These are phyloP conservation scores for Porpolomopsis calyptriformis DNA, from an alignment of 768 basidiomycete species.

Conservation along the genomic window DNA sequence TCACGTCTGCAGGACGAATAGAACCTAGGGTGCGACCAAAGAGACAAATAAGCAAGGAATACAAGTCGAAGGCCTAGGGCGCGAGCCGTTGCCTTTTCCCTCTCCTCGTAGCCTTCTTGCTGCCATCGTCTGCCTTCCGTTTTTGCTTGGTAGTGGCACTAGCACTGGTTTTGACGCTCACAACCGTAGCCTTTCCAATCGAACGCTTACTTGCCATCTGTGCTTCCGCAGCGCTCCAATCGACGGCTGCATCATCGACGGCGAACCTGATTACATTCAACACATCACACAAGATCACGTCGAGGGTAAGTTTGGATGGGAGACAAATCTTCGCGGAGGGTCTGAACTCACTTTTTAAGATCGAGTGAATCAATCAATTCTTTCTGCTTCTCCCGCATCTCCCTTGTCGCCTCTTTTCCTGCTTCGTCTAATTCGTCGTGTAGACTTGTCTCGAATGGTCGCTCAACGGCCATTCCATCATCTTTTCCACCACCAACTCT, in stretches of 20 bases:
- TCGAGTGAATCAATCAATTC: constrained; percentile 85
- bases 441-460: constrained; percentile 35
- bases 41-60: no score
- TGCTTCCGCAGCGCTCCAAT: constrained; percentile 68
- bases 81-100: no score
- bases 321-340: no score
- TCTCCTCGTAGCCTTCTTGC: constrained; percentile 40
- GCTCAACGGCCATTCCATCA: constrained; percentile 23
- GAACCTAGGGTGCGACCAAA: no score
- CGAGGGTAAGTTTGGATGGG: constrained; percentile 1
- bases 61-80: no score
- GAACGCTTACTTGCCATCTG: constrained; percentile 42
- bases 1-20: no score
- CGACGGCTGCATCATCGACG: constrained; percentile 56
- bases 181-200: constrained; percentile 47
- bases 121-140: constrained; percentile 40
- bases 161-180: constrained; percentile 54
- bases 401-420: constrained; percentile 59
- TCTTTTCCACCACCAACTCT: constrained; percentile 11
- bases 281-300: constrained; percentile 1
- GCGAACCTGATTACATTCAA: constrained; percentile 41
- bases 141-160: constrained; percentile 36
- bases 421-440: constrained; percentile 70
- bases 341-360: constrained; percentile 62
- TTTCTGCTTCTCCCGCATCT: constrained; percentile 65